A percentile compares a stretch with the other conserved stretches of the same genome.
These are phyloP conservation scores for Scenedesmus sp. DNA, from an alignment of 163 green algal genomes.

Conservation along the genomic window DNA sequence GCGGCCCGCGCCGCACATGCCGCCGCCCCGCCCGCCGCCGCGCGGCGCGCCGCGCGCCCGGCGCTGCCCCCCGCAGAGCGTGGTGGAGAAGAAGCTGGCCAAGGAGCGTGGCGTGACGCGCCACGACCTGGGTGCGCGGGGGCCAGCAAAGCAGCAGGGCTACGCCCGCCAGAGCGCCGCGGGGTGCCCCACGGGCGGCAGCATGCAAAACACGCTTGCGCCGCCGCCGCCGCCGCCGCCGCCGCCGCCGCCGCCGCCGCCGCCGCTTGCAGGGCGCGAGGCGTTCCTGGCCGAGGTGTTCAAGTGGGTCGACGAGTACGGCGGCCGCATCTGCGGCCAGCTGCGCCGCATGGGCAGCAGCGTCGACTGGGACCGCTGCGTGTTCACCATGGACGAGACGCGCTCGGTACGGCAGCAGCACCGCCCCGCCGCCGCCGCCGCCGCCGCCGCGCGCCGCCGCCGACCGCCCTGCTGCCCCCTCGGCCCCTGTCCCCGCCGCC, in stretches of 20 bases:
- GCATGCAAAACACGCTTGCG: no score
- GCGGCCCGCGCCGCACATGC: no score
- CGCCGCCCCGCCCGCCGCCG: no score
- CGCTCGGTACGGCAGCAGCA: constrained; percentile 62
- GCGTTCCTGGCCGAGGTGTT: constrained; percentile 92
- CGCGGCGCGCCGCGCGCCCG: no score
- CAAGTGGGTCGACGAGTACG: constrained; percentile 92
- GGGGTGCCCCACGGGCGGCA: not conserved
- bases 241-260: not conserved
- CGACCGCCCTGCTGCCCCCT: no score
- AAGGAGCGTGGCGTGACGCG: constrained; percentile 80
- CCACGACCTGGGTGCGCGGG: constrained; percentile 90
- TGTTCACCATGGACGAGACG: constrained; percentile 97
- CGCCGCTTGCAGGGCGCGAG: constrained; percentile 77
- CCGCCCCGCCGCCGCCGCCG: no score
- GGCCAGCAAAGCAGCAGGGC: not conserved
- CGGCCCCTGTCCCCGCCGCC: not conserved
- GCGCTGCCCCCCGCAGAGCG: no score
- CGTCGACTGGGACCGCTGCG: constrained; percentile 90
- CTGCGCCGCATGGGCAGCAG: constrained; percentile 87
- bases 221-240: no score
- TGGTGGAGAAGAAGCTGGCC: constrained; percentile 97
- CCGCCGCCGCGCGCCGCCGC: no score
- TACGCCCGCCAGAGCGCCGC: not conserved
- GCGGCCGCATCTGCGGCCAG: constrained; percentile 89